Evolutionary conservation across 495 filamentous ascomycete genomes (phyloP).

Genomic region (Talaromyces borbonicus): DNA sequence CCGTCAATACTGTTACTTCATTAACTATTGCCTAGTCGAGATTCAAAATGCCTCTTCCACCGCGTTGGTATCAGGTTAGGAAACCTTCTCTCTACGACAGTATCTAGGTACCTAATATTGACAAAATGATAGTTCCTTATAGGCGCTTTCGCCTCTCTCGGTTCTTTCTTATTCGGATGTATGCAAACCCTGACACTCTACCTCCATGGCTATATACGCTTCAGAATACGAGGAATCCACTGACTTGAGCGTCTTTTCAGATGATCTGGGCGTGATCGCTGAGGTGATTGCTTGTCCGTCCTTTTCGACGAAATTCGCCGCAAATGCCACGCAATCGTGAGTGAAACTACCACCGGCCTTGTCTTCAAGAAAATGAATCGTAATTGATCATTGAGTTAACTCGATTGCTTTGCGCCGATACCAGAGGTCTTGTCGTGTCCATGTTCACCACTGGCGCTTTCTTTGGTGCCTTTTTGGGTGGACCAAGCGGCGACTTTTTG

Average conservation of each 20-base stretch:
- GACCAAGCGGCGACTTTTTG: slow-evolving; percentile 28
- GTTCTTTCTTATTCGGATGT: slow-evolving; percentile 49
- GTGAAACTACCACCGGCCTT: no score
- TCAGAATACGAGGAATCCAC: background rate
- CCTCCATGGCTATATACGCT: no score
- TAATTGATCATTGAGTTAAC: no score
- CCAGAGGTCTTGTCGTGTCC: slow-evolving; percentile 58
- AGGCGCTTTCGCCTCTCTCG: slow-evolving; percentile 52
- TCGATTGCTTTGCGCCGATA: no score
- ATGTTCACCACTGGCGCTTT: slow-evolving; percentile 50
- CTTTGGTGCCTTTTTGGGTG: slow-evolving; percentile 28
- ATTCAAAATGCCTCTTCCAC: slow-evolving; percentile 42
- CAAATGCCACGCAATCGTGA: slow-evolving; percentile 34
- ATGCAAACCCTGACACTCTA: background rate
- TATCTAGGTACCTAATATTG: slow-evolving; percentile 2
- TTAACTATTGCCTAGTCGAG: no score
- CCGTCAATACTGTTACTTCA: no score
- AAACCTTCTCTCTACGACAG: background rate
- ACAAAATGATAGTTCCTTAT: slow-evolving; percentile 40
- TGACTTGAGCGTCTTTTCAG: background rate
- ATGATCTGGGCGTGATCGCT: slow-evolving; percentile 49
- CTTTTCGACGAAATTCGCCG: slow-evolving; percentile 41
- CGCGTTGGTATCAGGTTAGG: slow-evolving; percentile 46
- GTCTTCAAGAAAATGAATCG: no score
- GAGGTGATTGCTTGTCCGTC: slow-evolving; percentile 45